Base-by-base conservation (phyloP, 2,329 filamentous ascomycete species). In the Fusarium sp. region DNA sequence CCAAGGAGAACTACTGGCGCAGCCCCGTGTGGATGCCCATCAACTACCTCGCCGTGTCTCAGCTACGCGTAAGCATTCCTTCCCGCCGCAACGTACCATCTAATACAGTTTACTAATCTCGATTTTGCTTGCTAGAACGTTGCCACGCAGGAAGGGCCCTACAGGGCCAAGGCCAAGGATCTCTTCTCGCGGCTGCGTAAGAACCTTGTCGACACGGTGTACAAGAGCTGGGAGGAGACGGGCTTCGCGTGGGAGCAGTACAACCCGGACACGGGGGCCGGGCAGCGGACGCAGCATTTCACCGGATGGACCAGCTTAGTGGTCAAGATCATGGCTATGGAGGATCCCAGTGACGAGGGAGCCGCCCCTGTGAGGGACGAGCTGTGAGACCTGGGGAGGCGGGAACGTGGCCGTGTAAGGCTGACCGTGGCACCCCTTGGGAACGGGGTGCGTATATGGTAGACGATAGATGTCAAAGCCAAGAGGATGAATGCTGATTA, bases 201-300 rank as follows among this genome's bases (percentile, higher is more conserved):
- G 82, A 98, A 98, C 80, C 85, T 99, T 14, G 93, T 98, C 54
- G 89, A 95, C 61, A 98, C 95, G 2, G 93, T 98, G 15, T 98
- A 93, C 85, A 89, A 92, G 67, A 92, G 92, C 81, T 99, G 96
- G 96, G 87, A 92, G 80, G 90, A 94, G 80, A 98, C 97, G 0
- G 96, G 96, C 20, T 98, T 98, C 81, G 97, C 96, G 0, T 99
- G 96, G 96, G 97, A 99, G 84, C 97, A 99, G 85, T 99, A 98
- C 83, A 94, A 97, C 81, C 95, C 95, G 0, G 95, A 98, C 78
- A 97, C 94, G 4, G 97, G 97, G 54, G 90, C 90, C 63, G 97
- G 97, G n/a, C 96, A 98, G 86, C 89, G 97, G 47, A 98, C 95
- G 6, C 95, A 98, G 87, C 96, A 98, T 83, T 99, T 99, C 82